Evolutionary conservation across 2,329 filamentous ascomycete species (phyloP).

Genomic region (Cordyceps pruinosa): DNA sequence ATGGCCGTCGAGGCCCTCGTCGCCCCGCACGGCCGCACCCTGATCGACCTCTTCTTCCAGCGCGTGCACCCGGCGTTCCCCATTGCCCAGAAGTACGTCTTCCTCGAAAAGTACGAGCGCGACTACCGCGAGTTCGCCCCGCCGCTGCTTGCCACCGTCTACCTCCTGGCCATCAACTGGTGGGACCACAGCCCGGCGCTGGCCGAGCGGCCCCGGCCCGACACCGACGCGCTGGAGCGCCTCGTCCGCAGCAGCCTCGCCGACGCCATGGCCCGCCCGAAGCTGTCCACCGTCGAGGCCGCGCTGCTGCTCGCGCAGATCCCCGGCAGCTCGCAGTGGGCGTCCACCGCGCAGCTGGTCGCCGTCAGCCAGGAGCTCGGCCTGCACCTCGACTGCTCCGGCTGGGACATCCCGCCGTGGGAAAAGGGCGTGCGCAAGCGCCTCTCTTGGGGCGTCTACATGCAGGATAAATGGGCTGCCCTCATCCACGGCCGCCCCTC

Average conservation of each 20-base stretch:
- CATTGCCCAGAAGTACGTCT: slow-evolving; percentile 74
- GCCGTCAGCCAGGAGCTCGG: slow-evolving; percentile 83
- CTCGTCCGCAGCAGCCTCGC: slow-evolving; percentile 66
- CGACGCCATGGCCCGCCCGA: slow-evolving; percentile 73
- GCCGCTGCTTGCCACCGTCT: slow-evolving; percentile 70
- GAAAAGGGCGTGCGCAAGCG: slow-evolving; percentile 79
- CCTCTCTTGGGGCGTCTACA: slow-evolving; percentile 84
- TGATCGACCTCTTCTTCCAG: slow-evolving; percentile 76
- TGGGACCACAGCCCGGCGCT: slow-evolving; percentile 70
- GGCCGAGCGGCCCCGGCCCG: slow-evolving; percentile 56
- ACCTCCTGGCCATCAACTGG: slow-evolving; percentile 82
- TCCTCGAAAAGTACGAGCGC: slow-evolving; percentile 69
- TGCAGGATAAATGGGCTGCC: slow-evolving; percentile 90
- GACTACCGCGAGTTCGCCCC: slow-evolving; percentile 69
- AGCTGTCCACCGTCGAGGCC: slow-evolving; percentile 73
- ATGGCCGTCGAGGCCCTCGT: slow-evolving; percentile 71
- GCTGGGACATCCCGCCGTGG: slow-evolving; percentile 84
- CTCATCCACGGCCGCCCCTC: slow-evolving; percentile 80
- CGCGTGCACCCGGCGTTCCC: slow-evolving; percentile 76
- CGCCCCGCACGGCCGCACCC: slow-evolving; percentile 64
- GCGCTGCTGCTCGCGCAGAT: slow-evolving; percentile 68
- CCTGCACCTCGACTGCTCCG: slow-evolving; percentile 77
- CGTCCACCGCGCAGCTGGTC: slow-evolving; percentile 78
- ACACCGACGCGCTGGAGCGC: slow-evolving; percentile 66
- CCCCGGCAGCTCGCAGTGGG: slow-evolving; percentile 73